Conservation (phyloP, 2,329 filamentous ascomycete species). For the Sporothrix dimorphospora region DNA sequence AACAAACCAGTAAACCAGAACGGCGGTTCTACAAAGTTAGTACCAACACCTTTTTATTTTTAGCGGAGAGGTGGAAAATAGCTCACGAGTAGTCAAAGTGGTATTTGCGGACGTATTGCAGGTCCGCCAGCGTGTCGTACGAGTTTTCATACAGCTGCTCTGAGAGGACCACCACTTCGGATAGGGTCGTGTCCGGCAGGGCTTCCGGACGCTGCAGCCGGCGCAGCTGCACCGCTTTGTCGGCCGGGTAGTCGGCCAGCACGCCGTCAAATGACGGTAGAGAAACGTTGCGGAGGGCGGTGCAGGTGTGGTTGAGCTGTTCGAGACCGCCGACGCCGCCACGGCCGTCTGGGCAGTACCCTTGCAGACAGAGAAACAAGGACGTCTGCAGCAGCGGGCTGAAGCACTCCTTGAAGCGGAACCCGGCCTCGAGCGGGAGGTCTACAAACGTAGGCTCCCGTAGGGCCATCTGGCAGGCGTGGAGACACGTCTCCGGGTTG, state of each 20-base stretch:
- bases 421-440: neutral
- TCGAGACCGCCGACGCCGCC: constrained; percentile 36
- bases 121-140: constrained; percentile 47
- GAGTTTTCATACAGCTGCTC: constrained; percentile 42
- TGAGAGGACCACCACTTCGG: constrained; percentile 43
- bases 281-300: constrained; percentile 32
- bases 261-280: constrained; percentile 43
- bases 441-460: constrained; percentile 24
- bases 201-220: constrained; percentile 40
- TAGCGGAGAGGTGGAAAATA: neutral
- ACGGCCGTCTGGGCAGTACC: constrained; percentile 40
- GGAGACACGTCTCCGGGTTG: constrained; percentile 17
- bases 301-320: constrained; percentile 45
- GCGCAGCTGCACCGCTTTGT: constrained; percentile 40
- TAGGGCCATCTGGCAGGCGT: constrained; percentile 28
- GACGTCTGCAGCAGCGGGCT: constrained; percentile 30
- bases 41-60: too few relatives aligned
- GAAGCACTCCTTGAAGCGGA: constrained; percentile 26
- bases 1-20: constrained; percentile 47
- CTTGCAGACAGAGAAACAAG: constrained; percentile 45
- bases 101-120: constrained; percentile 41
- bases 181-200: constrained; percentile 30
- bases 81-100: constrained; percentile 47
- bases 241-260: constrained; percentile 42
- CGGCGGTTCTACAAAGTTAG: neutral